Evolutionary conservation across 139 green algal species (phyloP), one percentile per base, ranked within the genome.

Genomic region (Auxenochlorella protothecoides): DNA sequence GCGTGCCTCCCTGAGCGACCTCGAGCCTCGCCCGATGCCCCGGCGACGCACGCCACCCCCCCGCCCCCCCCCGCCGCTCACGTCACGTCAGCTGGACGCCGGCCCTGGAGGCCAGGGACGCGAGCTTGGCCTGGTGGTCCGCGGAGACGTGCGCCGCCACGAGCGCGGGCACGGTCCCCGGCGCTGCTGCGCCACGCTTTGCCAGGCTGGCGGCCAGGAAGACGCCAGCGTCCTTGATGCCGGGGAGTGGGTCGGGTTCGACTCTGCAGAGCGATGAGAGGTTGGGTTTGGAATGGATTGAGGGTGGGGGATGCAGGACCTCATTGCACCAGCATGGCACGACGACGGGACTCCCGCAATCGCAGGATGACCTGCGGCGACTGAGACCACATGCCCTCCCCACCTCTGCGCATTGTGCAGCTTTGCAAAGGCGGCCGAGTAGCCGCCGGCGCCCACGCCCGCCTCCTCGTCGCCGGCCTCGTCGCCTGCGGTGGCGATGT

Each of bases 351-450:
- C 27, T 44, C 27, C 27, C 27, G 27, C 27, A 44, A 44, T 2
- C 27, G 27, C 27, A 44, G 27, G 27, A 44, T 44, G 27, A 44
- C 27, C 27, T 44, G 27, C 27, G 27, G 27, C 27, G 27, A 44
- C 27, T 44, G 27, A 44, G 27, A 44, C 27, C 27, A 44, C 27
- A 44, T 44, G 27, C 5, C n/a, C 63, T n/a, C 5, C 72, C 59
- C 64, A 71, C 66, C 70, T 73, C 13, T 74, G 69, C 12, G 91
- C 91, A 72, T 97, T 90, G 71, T 89, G 80, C 53, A 97, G 86
- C 69, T 86, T 78, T 2, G 89, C 89, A 76, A 89, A 95, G 0
- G 88, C 86, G 5, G 88, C 87, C 4, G 72, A 82, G 82, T 95
- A 95, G 10, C 89, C 87, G 6, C 56, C 70, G 16, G 62, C 80